These are phyloP conservation scores for Pseudogymnoascus sp. DNA, from an alignment of 2,329 filamentous ascomycete species.

Conservation along the genomic window DNA sequence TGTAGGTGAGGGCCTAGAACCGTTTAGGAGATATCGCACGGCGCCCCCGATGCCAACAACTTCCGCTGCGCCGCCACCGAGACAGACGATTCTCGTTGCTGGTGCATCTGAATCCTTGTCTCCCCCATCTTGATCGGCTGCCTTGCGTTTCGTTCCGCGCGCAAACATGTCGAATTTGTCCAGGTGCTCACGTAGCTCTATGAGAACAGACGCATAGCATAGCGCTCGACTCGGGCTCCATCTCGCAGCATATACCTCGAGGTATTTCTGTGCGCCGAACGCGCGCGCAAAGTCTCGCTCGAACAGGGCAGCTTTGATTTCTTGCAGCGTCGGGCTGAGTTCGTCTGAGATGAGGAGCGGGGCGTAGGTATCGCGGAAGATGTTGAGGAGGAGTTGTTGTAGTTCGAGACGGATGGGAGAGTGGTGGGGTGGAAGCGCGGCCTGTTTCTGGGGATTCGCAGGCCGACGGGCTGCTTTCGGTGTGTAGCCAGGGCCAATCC, in stretches of 20 bases:
- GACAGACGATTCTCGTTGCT: constrained; percentile 17
- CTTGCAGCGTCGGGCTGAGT: constrained; percentile 60
- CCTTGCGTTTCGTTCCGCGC: constrained; percentile 5
- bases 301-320: constrained; percentile 79
- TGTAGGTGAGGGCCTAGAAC: neutral
- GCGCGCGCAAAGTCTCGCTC: constrained; percentile 76
- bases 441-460: neutral
- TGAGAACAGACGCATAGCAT: constrained; percentile 62
- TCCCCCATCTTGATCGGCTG: constrained; percentile 13
- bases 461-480: neutral
- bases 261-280: constrained; percentile 64
- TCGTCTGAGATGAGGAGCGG: constrained; percentile 40
- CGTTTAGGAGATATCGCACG: constrained; percentile 33
- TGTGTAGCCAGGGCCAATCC: neutral
- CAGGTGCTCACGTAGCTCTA: constrained; percentile 26
- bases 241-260: constrained; percentile 78
- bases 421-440: neutral
- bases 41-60: constrained; percentile 56
- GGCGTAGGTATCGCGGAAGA: constrained; percentile 63
- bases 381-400: constrained; percentile 65
- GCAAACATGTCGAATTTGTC: neutral
- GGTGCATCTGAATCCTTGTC: neutral
- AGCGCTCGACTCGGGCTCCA: constrained; percentile 87
- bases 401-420: constrained; percentile 40
- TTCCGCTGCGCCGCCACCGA: constrained; percentile 51